These are phyloP conservation scores for Nissolia schottii DNA, from an alignment of 306 rosid species.

Conservation along the genomic window DNA sequence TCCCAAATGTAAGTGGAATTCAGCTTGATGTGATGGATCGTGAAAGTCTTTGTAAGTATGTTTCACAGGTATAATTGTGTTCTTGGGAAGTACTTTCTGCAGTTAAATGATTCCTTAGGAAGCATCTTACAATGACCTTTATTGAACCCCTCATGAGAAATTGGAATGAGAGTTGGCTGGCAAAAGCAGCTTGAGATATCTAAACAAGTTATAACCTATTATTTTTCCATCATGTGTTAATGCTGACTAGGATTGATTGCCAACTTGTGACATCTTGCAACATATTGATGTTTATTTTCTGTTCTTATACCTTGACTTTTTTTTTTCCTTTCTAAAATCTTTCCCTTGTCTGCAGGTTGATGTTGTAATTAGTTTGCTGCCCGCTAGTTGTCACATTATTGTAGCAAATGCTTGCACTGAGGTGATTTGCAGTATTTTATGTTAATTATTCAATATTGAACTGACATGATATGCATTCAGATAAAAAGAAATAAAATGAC, in stretches of 20 bases:
- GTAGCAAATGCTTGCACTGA: constrained; percentile 86
- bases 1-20: constrained; percentile 70
- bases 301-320: neutral
- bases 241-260: neutral
- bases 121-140: constrained; percentile 3
- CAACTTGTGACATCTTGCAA: constrained; percentile 3
- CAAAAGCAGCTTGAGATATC: neutral
- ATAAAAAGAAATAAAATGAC: neutral
- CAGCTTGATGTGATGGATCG: constrained; percentile 75
- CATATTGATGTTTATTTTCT: neutral
- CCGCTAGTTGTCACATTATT: constrained; percentile 66
- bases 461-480: neutral
- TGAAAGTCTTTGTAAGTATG: constrained; percentile 40
- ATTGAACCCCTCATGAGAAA: neutral
- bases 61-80: constrained; percentile 63
- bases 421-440: constrained; percentile 47
- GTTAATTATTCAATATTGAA: constrained; percentile 12
- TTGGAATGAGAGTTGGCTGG: constrained; percentile 10
- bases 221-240: neutral
- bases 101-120: neutral
- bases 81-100: constrained; percentile 5
- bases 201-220: neutral
- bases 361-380: constrained; percentile 83
- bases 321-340: neutral
- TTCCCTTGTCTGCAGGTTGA: constrained; percentile 60